Evolutionary conservation across 208 protist species (phyloP).

Genomic region (Acanthamoeba triangularis): DNA sequence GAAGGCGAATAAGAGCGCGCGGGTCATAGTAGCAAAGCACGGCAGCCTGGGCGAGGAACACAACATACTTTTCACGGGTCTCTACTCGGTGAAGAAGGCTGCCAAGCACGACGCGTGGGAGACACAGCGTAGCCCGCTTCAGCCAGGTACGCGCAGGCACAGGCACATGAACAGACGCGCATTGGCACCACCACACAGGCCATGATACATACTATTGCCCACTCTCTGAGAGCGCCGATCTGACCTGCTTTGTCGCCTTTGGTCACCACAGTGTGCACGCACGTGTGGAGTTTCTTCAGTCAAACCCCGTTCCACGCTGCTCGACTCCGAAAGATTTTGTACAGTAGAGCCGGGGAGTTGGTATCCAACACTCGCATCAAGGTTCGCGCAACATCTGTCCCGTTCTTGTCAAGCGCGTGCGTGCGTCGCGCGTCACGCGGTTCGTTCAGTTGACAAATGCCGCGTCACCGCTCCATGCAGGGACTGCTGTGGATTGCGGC

Average conservation of each 20-base stretch:
- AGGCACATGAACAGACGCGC: too few relatives aligned
- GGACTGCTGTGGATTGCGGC: slow-evolving; percentile 26
- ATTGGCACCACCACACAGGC: too few relatives aligned
- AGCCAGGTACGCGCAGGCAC: background rate
- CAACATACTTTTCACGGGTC: background rate
- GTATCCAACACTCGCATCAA: slow-evolving; percentile 29
- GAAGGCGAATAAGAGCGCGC: background rate
- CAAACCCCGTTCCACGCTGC: background rate
- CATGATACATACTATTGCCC: too few relatives aligned
- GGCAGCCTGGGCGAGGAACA: background rate
- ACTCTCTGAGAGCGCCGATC: too few relatives aligned
- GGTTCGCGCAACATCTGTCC: too few relatives aligned
- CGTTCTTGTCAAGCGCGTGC: too few relatives aligned
- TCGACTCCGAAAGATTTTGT: slow-evolving; percentile 3
- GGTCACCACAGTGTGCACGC: background rate
- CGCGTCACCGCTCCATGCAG: background rate
- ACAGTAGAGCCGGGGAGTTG: background rate
- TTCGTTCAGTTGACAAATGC: too few relatives aligned
- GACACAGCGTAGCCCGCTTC: background rate
- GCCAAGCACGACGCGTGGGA: background rate
- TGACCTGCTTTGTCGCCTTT: too few relatives aligned
- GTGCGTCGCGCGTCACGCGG: too few relatives aligned
- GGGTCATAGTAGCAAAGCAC: background rate
- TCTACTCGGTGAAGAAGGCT: slow-evolving; percentile 25
- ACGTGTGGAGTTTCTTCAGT: background rate